Base-by-base conservation (phyloP, 2,329 filamentous ascomycete species). In the Sporothrix pseudoabietina region DNA sequence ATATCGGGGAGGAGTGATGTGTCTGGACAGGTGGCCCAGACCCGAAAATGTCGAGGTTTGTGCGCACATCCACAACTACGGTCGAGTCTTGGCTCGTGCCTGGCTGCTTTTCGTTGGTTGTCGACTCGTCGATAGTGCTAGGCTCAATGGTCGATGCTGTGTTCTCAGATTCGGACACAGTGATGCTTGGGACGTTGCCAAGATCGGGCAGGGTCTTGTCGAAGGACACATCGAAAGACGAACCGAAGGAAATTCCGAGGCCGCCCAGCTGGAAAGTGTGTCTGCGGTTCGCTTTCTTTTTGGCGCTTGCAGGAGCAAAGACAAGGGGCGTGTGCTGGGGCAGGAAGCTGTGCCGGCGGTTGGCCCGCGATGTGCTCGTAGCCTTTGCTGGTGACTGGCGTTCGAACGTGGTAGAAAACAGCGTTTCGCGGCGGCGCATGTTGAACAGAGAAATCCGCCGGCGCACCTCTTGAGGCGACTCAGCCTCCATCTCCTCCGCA, bases 1-100 rank as follows among this genome's bases (percentile, higher is more conserved):
- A 19, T 5, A 44, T 54, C 26, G 72, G 39, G 9, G 66, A 59
- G 22, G 66, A 52, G 22, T 63, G 69, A 12, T 61, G 70, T 0
- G 30, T 52, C 41, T 55, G 76, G 73, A 71, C 61, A 1, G 73
- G 68, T 32, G 74, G 74, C 1, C 68, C 71, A 0, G 73, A 74
- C 3, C 79, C 79, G 63, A 82, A 82, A 2, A 82, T 82, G 73
- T 82, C 80, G 0, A 80, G 76, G 44, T 80, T 80, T 4, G 75
- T 76, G 35, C 79, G 79, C 16, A 79, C 78, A 57, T 82, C 81
- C 19, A 82, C 77, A 35, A 79, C 73, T 1, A 76, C 72, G 0
- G 75, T 61, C 4, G 66, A 71, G 12, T 75, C 61, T 7, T 70
- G 70, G 2, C 39, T 52, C n/a, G 7, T 68, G 14, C 19, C 9